phyloP scores from a whole-genome alignment of 225 moss, liverwort and hornwort genomes.

The Pseudoscleropodium purum region DNA sequence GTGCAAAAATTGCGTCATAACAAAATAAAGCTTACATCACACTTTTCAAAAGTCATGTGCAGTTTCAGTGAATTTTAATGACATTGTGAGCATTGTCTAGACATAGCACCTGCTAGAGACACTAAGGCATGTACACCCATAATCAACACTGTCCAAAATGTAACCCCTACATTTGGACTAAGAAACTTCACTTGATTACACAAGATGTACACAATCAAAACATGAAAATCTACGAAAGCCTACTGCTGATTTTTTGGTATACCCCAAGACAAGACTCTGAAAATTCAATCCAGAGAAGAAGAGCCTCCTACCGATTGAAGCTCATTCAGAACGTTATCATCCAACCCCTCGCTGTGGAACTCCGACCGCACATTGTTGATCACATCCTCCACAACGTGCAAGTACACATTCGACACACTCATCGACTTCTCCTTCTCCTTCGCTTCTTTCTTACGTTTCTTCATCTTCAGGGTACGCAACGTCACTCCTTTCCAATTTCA shows the following conservation, averaged over 20 bases:
- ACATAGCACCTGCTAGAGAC: background rate
- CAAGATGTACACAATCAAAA: background rate
- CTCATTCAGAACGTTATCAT: slow-evolving; percentile 51
- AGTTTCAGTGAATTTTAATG: background rate
- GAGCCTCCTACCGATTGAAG: slow-evolving; percentile 48
- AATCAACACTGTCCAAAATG: background rate
- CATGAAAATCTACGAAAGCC: background rate
- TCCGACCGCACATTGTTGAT: slow-evolving; percentile 61
- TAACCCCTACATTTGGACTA: background rate
- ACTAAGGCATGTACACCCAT: background rate
- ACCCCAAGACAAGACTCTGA: background rate
- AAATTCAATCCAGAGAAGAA: background rate
- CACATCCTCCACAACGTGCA: slow-evolving; percentile 76
- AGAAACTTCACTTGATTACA: background rate
- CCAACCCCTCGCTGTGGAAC: slow-evolving; percentile 70
- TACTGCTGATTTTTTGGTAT: background rate
- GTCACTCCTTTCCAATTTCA: background rate
- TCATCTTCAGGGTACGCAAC: slow-evolving; percentile 9
- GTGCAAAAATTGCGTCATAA: background rate
- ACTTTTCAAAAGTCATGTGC: background rate
- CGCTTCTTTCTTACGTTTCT: slow-evolving; percentile 32
- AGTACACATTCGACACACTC: slow-evolving; percentile 48
- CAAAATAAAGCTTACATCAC: background rate
- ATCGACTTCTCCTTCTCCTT: slow-evolving; percentile 29
- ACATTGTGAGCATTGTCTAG: background rate